phyloP scores from a whole-genome alignment of 2,329 filamentous ascomycete genomes.

The Colletotrichum lini region DNA sequence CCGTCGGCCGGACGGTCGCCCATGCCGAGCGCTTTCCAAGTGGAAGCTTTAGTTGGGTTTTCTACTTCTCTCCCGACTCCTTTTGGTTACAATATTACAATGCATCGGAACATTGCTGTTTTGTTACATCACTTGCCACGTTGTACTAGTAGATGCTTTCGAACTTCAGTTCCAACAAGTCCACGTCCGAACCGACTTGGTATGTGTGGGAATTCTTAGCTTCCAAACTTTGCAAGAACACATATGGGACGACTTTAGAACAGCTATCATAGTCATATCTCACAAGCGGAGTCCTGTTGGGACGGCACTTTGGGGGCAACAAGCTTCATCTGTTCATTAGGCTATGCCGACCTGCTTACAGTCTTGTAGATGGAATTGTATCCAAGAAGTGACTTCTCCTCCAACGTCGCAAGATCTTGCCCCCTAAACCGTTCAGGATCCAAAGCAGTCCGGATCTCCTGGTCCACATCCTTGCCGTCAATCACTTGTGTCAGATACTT shows the following conservation, averaged over 20 bases:
- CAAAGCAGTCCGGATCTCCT: background rate
- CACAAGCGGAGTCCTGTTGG: background rate
- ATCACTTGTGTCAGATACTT: conserved; percentile 12
- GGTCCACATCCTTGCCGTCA: background rate
- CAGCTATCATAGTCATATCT: background rate
- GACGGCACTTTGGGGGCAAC: background rate
- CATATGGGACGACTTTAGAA: too few species aligned
- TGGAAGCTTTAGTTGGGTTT: background rate
- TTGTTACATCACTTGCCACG: too few species aligned
- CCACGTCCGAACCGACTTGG: too few species aligned
- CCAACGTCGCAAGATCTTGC: background rate
- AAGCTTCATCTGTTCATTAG: background rate
- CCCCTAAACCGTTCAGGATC: conserved; percentile 24
- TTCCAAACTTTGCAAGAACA: too few species aligned
- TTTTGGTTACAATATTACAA: too few species aligned
- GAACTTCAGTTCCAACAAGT: too few species aligned
- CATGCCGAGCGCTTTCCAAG: background rate
- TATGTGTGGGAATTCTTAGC: too few species aligned
- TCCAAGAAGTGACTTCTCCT: conserved; percentile 10
- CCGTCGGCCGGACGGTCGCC: background rate
- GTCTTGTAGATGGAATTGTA: conserved; percentile 33
- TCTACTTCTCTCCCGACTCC: too few species aligned
- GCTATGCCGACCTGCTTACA: background rate
- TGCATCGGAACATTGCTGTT: too few species aligned
- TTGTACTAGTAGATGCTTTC: too few species aligned